Percentiles rank a stretch among this genome's conserved stretches.
Conservation (phyloP, 129 eudicot genomes). For the Arctium minus region DNA sequence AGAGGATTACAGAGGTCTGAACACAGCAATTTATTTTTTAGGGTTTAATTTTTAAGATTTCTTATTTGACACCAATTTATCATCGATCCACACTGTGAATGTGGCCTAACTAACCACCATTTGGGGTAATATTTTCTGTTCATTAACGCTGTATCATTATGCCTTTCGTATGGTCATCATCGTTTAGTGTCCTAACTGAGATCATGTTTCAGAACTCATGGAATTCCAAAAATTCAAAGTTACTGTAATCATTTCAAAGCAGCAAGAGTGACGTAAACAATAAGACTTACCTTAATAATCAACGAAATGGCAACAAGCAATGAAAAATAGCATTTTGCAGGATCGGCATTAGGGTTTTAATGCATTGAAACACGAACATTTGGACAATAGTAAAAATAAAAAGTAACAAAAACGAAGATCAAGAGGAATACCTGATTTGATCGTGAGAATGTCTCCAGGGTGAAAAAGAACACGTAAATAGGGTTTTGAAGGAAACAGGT, state of each 20-base stretch:
- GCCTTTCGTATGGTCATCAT: neutral
- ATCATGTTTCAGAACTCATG: neutral
- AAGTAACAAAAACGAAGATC: neutral
- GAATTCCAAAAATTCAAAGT: neutral
- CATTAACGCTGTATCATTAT: neutral
- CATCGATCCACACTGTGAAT: neutral
- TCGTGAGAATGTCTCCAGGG: neutral
- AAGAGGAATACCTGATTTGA: neutral
- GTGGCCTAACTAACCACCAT: neutral
- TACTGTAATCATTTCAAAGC: neutral
- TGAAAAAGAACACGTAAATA: neutral
- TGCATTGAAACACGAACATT: neutral
- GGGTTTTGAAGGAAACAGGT: constrained; percentile 12
- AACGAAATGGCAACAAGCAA: neutral
- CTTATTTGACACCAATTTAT: neutral
- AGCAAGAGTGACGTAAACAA: neutral
- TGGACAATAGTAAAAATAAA: neutral
- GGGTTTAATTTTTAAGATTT: neutral
- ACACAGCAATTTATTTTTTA: neutral
- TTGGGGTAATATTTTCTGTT: neutral
- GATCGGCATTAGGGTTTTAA: neutral
- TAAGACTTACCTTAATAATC: neutral
- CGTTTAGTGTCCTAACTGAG: neutral
- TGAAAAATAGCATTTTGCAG: neutral
- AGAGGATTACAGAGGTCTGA: neutral